Percentiles rank a stretch among this genome's conserved stretches.
These are phyloP conservation scores for Heteromeles arbutifolia DNA, from an alignment of 306 rosid genomes.

Conservation along the genomic window DNA sequence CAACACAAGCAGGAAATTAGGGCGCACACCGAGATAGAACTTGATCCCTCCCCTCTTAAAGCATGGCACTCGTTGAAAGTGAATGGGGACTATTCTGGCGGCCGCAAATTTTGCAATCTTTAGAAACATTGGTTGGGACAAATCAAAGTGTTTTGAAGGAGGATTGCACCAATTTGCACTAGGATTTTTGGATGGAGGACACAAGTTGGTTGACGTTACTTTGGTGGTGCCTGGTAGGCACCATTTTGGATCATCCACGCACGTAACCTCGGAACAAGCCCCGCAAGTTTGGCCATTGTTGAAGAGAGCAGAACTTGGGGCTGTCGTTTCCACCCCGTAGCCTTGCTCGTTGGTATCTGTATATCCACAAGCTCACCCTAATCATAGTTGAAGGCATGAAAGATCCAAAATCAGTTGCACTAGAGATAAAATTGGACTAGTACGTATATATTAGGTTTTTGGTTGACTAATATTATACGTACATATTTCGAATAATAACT, in stretches of 20 bases:
- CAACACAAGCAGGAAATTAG: not conserved
- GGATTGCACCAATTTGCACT: too few species aligned
- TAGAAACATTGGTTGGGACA: not conserved
- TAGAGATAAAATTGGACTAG: too few species aligned
- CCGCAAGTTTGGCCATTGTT: too few species aligned
- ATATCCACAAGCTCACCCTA: not conserved
- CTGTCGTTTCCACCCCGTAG: not conserved
- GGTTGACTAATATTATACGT: too few species aligned
- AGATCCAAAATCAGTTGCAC: not conserved
- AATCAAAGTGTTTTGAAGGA: not conserved
- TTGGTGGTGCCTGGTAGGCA: not conserved
- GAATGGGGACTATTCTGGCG: not conserved
- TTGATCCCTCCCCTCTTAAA: too few species aligned
- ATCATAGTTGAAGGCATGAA: not conserved
- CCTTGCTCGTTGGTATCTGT: not conserved
- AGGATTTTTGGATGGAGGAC: not conserved
- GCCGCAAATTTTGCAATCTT: not conserved
- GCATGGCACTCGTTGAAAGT: not conserved
- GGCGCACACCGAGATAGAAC: not conserved
- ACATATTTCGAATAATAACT: too few species aligned
- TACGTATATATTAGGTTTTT: too few species aligned
- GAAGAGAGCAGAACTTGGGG: not conserved
- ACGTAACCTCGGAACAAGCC: too few species aligned
- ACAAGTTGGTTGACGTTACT: not conserved
- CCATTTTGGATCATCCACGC: not conserved